Base-by-base conservation (phyloP, 2,329 filamentous ascomycete genomes). In the Apiospora aurea region DNA sequence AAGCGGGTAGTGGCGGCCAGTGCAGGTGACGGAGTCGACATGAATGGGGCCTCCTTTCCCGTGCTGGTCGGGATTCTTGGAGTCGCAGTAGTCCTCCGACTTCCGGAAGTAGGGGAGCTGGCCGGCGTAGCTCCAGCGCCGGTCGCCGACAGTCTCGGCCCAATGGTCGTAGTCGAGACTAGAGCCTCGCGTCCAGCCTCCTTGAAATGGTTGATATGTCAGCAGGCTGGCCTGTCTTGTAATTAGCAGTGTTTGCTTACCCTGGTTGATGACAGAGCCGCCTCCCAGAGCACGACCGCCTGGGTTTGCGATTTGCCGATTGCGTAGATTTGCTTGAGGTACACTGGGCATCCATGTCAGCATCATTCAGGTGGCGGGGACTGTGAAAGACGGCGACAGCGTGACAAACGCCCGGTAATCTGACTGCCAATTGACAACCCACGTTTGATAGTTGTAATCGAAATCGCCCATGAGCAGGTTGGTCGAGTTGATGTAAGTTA, bases 21-120 rank as follows among this genome's bases (percentile, higher is more conserved):
- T 74, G 5, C 75, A 76, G 4, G 74, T 75, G 16, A 81, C 73
- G 1, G 79, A 79, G 14, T 76, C 76, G 21, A 83, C 75, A 2
- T 77, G 69, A 10, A 83, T 80, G 0, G 83, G 83, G 0, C 81
- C 81, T n/a, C 82, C 81, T 26, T 83, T 73, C 1, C 82, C 82
- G 70, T 84, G 81, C 24, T 84, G 81, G 13, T 82, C 77, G 0
- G 77, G 68, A 38, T 83, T 76, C 26, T 77, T 67, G 1, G 51
- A 26, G 29, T 77, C 75, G 21, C 80, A 79, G 21, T 75, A 75
- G 10, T 72, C 73, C 72, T 86, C 84, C 0, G 80, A 74, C 71
- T 83, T 85, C 41, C 78, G 77, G 71, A 87, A 82, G 77, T 85
- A 89, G 1, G 84, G 84, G 16, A 85, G 79, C 43, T 88, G 80